phyloP scores from a whole-genome alignment of 176 grass and related monocot species.

The Triticum aestivum region DNA sequence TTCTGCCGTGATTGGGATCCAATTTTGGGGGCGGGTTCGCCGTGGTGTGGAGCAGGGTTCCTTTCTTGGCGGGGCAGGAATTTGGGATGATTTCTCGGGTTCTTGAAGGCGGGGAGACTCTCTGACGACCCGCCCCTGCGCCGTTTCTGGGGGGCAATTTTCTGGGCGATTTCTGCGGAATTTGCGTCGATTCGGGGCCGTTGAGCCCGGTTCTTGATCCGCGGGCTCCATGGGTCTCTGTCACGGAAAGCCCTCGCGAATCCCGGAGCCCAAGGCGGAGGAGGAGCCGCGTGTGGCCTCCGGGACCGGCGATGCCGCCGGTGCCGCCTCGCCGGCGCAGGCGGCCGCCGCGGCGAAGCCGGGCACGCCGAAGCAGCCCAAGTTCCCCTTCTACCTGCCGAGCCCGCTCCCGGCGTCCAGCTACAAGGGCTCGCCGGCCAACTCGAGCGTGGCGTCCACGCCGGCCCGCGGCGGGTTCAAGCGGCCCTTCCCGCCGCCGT shows the following conservation, averaged over 20 bases:
- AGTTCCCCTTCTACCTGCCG: conserved; percentile 94
- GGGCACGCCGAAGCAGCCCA: conserved; percentile 74
- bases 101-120: conserved; percentile 22
- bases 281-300: conserved; percentile 38
- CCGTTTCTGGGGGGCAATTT: conserved; percentile 4
- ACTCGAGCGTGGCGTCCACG: conserved; percentile 83
- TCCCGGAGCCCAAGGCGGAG: conserved; percentile 46
- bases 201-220: conserved; percentile 43
- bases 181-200: conserved; percentile 28
- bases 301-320: conserved; percentile 24
- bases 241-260: conserved; percentile 72
- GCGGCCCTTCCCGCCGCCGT: conserved; percentile 94
- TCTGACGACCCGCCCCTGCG: conserved; percentile 37
- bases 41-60: conserved; percentile 18
- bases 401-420: conserved; percentile 81
- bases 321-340: conserved; percentile 36
- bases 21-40: conserved; percentile 15
- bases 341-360: conserved; percentile 42
- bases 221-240: conserved; percentile 78
- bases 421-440: conserved; percentile 90
- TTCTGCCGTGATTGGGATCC: conserved; percentile 23
- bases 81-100: conserved; percentile 37
- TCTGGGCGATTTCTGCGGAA: conserved; percentile 6
- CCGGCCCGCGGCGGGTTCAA: conserved; percentile 78
- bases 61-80: conserved; percentile 27